Base-by-base conservation (phyloP, 306 rosid genomes). In the Myrica gale region DNA sequence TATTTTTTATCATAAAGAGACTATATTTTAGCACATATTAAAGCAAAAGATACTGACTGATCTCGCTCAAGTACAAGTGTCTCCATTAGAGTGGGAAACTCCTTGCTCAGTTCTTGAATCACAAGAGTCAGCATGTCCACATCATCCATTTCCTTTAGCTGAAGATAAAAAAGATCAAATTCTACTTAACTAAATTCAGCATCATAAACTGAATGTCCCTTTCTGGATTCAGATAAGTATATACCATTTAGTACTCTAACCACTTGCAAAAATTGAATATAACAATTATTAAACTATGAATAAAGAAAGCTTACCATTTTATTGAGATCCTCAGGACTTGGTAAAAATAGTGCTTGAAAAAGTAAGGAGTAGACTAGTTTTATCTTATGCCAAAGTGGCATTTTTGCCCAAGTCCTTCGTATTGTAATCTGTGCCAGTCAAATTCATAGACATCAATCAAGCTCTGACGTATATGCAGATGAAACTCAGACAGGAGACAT, bases 11-110 rank as follows among this genome's bases (percentile, higher is more conserved):
- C 74, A 79, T 69, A 72, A 77, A 78, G 48, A 26, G 13, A 67
- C 54, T 69, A 60, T 57, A 70, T 71, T 63, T 75, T 61, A 78
- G 55, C 60, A 65, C 21, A 43, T 11, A 37, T 17, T 67, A 77
- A 67, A 66, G 70, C 51, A 82, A 63, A 81, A 73, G 48, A 80
- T 76, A 81, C 92, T 82, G 76, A 92, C 99, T 81, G 91, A 84
- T 95, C 99, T 73, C 99, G 92, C 84, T 95, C 99, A 46, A 85
- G 92, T 81, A 92, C 90, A 71, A 95, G 96, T 11, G 99, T 95
- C 82, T 95, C 97, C 97, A 92, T 95, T 50, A 95, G 83, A 79
- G 97, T 90, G 52, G 99, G 99, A 76, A 84, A 95, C 80, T 90
- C 88, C 88, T 89, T 95, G 67, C 96, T 89, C 97, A 90, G 85